Evolutionary conservation across 2,329 filamentous ascomycete species (phyloP).

Genomic region (Xylaria sp.): DNA sequence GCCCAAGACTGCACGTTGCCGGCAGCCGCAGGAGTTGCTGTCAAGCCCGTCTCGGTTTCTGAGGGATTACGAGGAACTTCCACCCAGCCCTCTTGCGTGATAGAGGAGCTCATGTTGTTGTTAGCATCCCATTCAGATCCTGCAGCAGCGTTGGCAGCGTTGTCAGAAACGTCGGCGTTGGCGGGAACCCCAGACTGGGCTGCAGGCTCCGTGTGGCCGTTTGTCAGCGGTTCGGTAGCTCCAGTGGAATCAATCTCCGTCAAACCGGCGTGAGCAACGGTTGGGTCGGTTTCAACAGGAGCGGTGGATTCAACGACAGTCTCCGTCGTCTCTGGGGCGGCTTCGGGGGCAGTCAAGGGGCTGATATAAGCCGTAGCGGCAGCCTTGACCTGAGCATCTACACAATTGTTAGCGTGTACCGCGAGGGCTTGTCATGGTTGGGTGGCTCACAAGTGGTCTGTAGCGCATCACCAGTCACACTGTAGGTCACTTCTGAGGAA

Average conservation of each 20-base stretch:
- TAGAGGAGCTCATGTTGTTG: conserved; percentile 58
- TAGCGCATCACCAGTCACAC: conserved; percentile 72
- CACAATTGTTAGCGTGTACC: conserved; percentile 41
- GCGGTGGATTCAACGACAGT: conserved; percentile 49
- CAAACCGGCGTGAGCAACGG: conserved; percentile 72
- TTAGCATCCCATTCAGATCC: conserved; percentile 73
- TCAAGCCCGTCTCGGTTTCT: conserved; percentile 76
- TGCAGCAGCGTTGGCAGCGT: conserved; percentile 69
- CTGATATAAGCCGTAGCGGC: conserved; percentile 62
- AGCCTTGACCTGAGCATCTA: conserved; percentile 70
- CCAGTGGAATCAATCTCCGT: conserved; percentile 71
- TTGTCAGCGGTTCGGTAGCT: conserved; percentile 53
- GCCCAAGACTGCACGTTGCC: conserved; percentile 78
- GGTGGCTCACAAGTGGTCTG: conserved; percentile 75
- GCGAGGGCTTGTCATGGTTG: background rate
- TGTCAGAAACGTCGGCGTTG: conserved; percentile 64
- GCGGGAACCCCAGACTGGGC: conserved; percentile 54
- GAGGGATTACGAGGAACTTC: conserved; percentile 77
- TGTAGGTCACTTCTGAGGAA: conserved; percentile 72
- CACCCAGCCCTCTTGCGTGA: conserved; percentile 75
- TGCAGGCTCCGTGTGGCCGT: conserved; percentile 57
- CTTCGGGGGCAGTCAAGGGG: conserved; percentile 49
- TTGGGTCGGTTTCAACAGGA: conserved; percentile 68
- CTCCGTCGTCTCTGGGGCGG: conserved; percentile 47
- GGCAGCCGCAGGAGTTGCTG: conserved; percentile 68